phyloP scores from a whole-genome alignment of 2,329 filamentous ascomycete species.

The Diaporthe sp. region DNA sequence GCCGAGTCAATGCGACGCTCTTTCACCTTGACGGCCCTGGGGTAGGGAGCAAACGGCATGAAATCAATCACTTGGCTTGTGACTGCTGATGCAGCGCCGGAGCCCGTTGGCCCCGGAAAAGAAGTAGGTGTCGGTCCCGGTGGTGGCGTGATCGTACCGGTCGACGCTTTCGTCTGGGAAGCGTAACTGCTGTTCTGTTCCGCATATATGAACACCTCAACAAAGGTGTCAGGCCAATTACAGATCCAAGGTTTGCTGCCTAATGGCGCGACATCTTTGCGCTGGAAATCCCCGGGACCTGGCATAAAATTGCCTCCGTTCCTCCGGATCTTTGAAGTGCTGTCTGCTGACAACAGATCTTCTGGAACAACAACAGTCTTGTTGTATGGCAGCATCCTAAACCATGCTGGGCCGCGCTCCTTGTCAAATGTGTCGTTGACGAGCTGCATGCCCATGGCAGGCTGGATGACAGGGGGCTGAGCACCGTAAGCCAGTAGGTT shows the following conservation, averaged over 20 bases:
- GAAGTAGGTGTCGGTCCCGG: conserved; percentile 39
- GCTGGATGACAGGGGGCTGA: conserved; percentile 62
- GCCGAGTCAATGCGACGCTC: conserved; percentile 62
- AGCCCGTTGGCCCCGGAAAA: conserved; percentile 36
- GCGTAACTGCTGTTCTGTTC: conserved; percentile 62
- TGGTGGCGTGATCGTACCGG: conserved; percentile 41
- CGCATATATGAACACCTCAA: conserved; percentile 72
- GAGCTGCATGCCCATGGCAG: conserved; percentile 57
- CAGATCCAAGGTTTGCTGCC: conserved; percentile 73
- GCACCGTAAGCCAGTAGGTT: conserved; percentile 64
- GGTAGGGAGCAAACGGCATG: conserved; percentile 56
- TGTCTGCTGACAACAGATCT: conserved; percentile 50
- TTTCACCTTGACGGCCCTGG: conserved; percentile 67
- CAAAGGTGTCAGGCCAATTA: conserved; percentile 67
- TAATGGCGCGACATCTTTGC: conserved; percentile 55
- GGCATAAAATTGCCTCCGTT: conserved; percentile 37
- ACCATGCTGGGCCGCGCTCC: conserved; percentile 67
- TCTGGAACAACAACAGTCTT: conserved; percentile 70
- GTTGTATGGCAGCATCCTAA: conserved; percentile 64
- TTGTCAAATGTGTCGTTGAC: conserved; percentile 67
- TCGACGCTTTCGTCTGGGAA: conserved; percentile 30
- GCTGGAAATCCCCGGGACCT: conserved; percentile 50
- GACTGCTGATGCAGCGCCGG: conserved; percentile 20
- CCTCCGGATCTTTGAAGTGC: conserved; percentile 46
- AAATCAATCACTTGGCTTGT: conserved; percentile 23